Evolutionary conservation across 106 monocot genomes (phyloP).

Genomic region (Xerophyta viscosa): DNA sequence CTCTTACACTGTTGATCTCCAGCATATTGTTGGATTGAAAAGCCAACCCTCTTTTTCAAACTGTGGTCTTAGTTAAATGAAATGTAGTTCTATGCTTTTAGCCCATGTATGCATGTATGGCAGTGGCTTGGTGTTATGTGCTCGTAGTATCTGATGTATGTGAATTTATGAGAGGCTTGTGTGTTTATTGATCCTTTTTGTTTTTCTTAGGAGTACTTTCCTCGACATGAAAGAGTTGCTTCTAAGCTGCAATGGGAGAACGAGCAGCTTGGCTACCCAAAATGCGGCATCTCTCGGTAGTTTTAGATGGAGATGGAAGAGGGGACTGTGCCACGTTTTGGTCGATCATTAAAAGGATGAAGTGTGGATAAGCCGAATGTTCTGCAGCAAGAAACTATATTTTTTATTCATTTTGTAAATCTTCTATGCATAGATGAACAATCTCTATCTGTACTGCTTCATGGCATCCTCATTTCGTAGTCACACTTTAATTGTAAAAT

Average conservation of each 20-base stretch:
- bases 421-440: too few relatives aligned
- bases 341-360: background rate
- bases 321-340: background rate
- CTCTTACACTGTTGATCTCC: too few relatives aligned
- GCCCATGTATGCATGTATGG: too few relatives aligned
- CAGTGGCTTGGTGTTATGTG: too few relatives aligned
- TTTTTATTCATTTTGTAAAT: background rate
- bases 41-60: too few relatives aligned
- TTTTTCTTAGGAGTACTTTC: slow-evolving; percentile 26
- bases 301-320: background rate
- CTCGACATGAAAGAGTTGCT: slow-evolving; percentile 30
- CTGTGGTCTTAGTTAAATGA: too few relatives aligned
- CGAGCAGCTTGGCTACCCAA: slow-evolving; percentile 17
- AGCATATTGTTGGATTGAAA: too few relatives aligned
- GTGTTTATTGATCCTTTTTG: background rate
- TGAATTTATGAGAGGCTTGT: background rate
- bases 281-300: slow-evolving; percentile 3
- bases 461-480: too few relatives aligned
- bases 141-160: too few relatives aligned
- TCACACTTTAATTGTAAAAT: too few relatives aligned
- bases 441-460: too few relatives aligned
- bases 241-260: slow-evolving; percentile 34
- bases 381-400: background rate
- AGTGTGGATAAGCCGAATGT: background rate
- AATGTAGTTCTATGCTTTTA: too few relatives aligned